Conservation (phyloP, 768 basidiomycete genomes). For the Hericium alpestre region DNA sequence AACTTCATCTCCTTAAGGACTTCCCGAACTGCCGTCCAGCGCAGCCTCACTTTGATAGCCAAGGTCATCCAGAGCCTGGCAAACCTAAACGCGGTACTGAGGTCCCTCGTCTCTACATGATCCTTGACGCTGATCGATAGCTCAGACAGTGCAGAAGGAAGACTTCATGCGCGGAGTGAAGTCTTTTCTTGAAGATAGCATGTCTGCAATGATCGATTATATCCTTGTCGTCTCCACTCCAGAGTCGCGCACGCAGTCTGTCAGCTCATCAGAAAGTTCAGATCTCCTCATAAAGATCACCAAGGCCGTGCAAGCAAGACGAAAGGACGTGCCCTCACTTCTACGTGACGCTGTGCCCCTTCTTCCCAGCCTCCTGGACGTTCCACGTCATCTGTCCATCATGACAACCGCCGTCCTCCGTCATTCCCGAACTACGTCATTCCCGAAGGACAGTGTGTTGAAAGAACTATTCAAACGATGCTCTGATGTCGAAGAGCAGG, state of each 20-base stretch:
- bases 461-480: constrained; percentile 51
- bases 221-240: constrained; percentile 61
- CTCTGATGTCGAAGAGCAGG: constrained; percentile 61
- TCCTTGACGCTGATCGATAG: not conserved
- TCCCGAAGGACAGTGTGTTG: constrained; percentile 27
- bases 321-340: constrained; percentile 42
- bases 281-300: constrained; percentile 31
- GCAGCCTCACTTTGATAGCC: constrained; percentile 75
- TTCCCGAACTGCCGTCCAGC: constrained; percentile 56
- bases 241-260: constrained; percentile 15
- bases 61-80: constrained; percentile 87
- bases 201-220: constrained; percentile 71
- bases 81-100: constrained; percentile 63
- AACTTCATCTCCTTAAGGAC: constrained; percentile 31
- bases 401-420: constrained; percentile 71
- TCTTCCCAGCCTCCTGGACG: constrained; percentile 66
- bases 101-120: not conserved
- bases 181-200: constrained; percentile 55
- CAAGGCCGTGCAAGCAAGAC: constrained; percentile 48
- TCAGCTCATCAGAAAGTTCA: constrained; percentile 18
- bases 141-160: constrained; percentile 59
- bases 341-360: constrained; percentile 62
- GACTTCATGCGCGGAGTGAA: constrained; percentile 74
- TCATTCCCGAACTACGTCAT: constrained; percentile 25
- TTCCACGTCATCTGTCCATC: constrained; percentile 68